Evolutionary conservation across 1,139 yeast species (phyloP).

Genomic region (Chernovozyma aurita): DNA sequence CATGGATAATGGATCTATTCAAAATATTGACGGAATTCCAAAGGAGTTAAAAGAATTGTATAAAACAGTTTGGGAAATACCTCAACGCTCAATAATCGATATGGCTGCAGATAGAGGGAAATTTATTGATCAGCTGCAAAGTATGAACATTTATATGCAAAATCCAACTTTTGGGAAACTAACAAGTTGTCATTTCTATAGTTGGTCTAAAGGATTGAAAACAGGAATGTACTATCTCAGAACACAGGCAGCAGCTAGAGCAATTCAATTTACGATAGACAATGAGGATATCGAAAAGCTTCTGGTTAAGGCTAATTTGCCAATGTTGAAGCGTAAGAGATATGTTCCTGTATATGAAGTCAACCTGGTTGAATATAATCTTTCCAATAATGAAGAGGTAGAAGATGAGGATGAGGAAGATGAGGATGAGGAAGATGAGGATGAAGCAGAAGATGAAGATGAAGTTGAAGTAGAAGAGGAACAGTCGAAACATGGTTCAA

Average conservation of each 20-base stretch:
- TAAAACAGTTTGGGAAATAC: slow-evolving; percentile 95
- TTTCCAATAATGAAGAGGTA: background rate
- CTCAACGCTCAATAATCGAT: slow-evolving; percentile 83
- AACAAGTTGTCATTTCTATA: slow-evolving; percentile 96
- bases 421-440: background rate
- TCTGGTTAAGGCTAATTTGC: slow-evolving; percentile 3
- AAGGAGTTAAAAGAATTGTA: slow-evolving; percentile 70
- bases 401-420: background rate
- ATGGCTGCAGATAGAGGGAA: slow-evolving; percentile 96
- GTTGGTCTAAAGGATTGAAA: slow-evolving; percentile 95
- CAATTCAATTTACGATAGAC: slow-evolving; percentile 89
- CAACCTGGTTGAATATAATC: background rate
- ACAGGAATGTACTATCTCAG: slow-evolving; percentile 97
- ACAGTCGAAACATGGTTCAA: too few species aligned
- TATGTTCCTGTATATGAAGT: slow-evolving; percentile 11
- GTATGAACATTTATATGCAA: slow-evolving; percentile 79
- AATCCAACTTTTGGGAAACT: slow-evolving; percentile 90
- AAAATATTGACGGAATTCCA: slow-evolving; percentile 72
- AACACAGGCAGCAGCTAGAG: slow-evolving; percentile 92
- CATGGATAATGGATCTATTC: slow-evolving; percentile 82
- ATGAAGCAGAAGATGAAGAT: slow-evolving; percentile 1
- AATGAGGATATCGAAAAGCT: slow-evolving; percentile 20
- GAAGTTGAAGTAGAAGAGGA: too few species aligned
- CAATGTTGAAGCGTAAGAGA: slow-evolving; percentile 17
- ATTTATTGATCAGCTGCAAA: slow-evolving; percentile 91